Evolutionary conservation across 1,139 yeast genomes (phyloP), one percentile per base, ranked within the genome.

Genomic region (Lipomyces yarrowii): DNA sequence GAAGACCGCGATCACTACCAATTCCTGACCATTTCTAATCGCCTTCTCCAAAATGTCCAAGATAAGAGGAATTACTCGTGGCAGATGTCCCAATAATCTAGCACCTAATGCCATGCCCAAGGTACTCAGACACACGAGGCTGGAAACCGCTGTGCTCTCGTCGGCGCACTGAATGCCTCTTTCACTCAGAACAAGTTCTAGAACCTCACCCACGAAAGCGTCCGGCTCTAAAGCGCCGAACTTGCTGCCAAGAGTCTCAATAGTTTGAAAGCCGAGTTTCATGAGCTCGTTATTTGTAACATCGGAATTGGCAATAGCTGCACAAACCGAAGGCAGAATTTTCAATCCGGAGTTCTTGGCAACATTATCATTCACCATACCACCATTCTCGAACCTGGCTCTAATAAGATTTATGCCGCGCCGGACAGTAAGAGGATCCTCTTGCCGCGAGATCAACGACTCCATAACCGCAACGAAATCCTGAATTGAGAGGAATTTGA

Each of bases 1-100:
- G 70, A 91, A 79, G 21, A 89, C 82, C 0, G 98, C 86, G 11
- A 74, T 73, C 23, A 73, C 73, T 10, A 71, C 64, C 18, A 71
- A 73, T 35, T 73, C 76, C 13, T 67, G 74, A 8, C 68, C 71
- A 30, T 68, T 71, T n/a, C 72, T 64, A 39, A 74, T 74, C n/a
- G 80, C 74, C 18, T 75, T 71, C 32, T 80, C 79, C 81, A 91
- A 88, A 59, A 91, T 83, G 54, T 81, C 79, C 68, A 91, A 82
- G 8, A 91, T 82, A 15, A 91, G 90, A 15, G 94, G 92, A 67
- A 94, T 86, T 73, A 93, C 87, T 77, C 87, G 88, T 42, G 97
- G 91, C 82, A 91, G 91, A 74, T 83, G 86, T 7, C 97, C 96
- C 76, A 94, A 89, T 67, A 89, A 83, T 74, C 91, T 90, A 35